Conservation (phyloP, 2,329 filamentous ascomycete species). For the Calonectria pseudoturangicola region DNA sequence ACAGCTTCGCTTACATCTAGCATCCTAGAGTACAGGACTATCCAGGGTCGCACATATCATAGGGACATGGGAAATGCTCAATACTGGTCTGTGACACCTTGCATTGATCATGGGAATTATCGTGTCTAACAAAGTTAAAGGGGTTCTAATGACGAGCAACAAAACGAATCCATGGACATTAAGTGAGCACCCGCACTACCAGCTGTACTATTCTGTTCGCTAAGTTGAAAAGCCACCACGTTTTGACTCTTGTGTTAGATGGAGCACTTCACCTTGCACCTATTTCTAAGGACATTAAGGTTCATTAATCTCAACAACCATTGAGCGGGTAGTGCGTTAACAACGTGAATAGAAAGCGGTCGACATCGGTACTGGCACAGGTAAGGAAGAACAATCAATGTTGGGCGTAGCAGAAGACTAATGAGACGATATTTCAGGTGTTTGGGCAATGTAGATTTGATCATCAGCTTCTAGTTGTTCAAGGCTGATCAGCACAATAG, state of each 20-base stretch:
- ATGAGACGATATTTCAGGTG: background rate
- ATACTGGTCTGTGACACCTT: conserved; percentile 36
- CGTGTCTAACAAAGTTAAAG: background rate
- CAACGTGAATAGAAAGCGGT: conserved; percentile 15
- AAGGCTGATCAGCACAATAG: background rate
- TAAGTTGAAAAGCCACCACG: conserved; percentile 43
- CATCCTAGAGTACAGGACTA: conserved; percentile 45
- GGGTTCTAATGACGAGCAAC: conserved; percentile 45
- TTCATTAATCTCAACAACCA: fast-evolving
- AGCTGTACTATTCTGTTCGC: fast-evolving
- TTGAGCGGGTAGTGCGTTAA: background rate
- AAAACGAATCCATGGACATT: conserved; percentile 49
- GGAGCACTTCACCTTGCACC: conserved; percentile 39
- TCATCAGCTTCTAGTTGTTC: background rate
- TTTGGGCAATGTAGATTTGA: conserved; percentile 44
- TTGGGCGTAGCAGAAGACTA: background rate
- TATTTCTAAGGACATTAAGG: conserved; percentile 36
- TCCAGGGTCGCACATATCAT: conserved; percentile 43
- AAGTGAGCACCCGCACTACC: background rate
- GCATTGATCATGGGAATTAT: fast-evolving
- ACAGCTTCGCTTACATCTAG: conserved; percentile 42
- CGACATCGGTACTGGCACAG: conserved; percentile 46
- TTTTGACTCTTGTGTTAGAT: conserved; percentile 41
- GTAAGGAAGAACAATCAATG: background rate
- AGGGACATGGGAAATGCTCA: conserved; percentile 43